Conservation (phyloP, 345 rosid species). For the Fremontodendron californicum region DNA sequence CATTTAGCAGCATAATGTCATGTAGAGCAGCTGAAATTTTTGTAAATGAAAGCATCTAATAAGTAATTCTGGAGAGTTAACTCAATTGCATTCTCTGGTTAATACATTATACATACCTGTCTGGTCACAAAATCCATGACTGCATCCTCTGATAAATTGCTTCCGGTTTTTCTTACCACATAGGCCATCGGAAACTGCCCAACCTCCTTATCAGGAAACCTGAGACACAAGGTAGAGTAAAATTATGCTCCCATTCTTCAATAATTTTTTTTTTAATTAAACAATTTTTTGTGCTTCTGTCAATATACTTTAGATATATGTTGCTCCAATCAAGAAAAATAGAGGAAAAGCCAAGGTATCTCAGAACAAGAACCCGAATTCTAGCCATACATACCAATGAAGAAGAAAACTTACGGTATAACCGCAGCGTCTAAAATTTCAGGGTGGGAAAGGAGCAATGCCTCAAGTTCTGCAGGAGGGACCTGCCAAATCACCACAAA, state of each 20-base stretch:
- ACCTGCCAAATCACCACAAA: conserved; percentile 42
- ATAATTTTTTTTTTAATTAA: too few species aligned
- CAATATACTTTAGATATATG: background rate
- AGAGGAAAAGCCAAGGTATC: background rate
- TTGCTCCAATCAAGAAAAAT: background rate
- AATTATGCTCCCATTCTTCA: too few species aligned
- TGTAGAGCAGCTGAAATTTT: too few species aligned
- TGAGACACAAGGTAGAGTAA: conserved; percentile 13
- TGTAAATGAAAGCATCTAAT: too few species aligned
- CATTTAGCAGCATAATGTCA: too few species aligned
- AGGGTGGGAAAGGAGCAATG: conserved; percentile 67
- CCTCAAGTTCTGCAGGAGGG: conserved; percentile 90
- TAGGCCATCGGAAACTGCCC: conserved; percentile 90
- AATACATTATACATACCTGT: conserved; percentile 40
- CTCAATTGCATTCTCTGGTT: background rate
- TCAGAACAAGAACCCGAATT: background rate
- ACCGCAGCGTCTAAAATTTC: conserved; percentile 75
- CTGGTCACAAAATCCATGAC: conserved; percentile 63
- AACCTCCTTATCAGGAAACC: conserved; percentile 76
- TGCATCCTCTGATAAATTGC: conserved; percentile 38
- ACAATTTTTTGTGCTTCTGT: background rate
- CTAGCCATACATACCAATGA: background rate
- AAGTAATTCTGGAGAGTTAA: background rate
- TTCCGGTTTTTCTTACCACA: conserved; percentile 60
- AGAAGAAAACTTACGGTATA: conserved; percentile 58